A percentile compares a stretch with the other conserved stretches of the same genome.
phyloP scores from a whole-genome alignment of 192 early-diverging fungal genomes.

The Coemansia sp. region DNA sequence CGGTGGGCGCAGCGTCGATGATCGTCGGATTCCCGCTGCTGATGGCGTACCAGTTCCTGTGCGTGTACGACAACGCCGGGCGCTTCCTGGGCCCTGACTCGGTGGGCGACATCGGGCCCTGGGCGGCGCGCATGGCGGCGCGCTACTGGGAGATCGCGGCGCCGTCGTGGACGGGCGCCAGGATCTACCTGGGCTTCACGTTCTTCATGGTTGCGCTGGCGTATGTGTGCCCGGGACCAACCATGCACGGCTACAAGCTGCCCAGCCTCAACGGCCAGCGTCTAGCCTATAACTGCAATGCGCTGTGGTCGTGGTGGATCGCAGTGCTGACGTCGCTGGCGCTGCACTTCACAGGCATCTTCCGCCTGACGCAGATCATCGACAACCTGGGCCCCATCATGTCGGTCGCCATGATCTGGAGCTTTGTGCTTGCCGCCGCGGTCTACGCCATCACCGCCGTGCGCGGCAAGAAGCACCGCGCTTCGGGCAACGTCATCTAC shows the following conservation, averaged over 20 bases:
- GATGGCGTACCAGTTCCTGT: slow-evolving; percentile 76
- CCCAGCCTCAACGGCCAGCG: slow-evolving; percentile 68
- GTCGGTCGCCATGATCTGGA: slow-evolving; percentile 66
- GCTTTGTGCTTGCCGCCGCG: slow-evolving; percentile 63
- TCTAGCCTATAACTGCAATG: slow-evolving; percentile 88
- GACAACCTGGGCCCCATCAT: slow-evolving; percentile 64
- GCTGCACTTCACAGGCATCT: slow-evolving; percentile 69
- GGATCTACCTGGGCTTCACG: slow-evolving; percentile 63
- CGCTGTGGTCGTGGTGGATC: slow-evolving; percentile 64
- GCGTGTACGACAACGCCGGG: slow-evolving; percentile 67
- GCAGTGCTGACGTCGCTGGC: slow-evolving; percentile 56
- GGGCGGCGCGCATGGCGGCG: slow-evolving; percentile 48
- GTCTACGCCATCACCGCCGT: slow-evolving; percentile 60
- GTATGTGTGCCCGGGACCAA: slow-evolving; percentile 65
- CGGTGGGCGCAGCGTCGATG: slow-evolving; percentile 66
- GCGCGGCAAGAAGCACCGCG: slow-evolving; percentile 73
- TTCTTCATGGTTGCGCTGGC: slow-evolving; percentile 62
- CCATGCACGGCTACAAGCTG: slow-evolving; percentile 67
- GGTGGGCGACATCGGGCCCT: slow-evolving; percentile 41
- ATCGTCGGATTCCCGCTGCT: slow-evolving; percentile 70
- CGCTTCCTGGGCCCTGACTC: slow-evolving; percentile 55
- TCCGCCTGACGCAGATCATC: slow-evolving; percentile 61
- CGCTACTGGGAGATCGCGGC: slow-evolving; percentile 57
- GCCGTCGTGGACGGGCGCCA: slow-evolving; percentile 57
- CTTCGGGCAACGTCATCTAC: slow-evolving; percentile 80